Evolutionary conservation across 768 basidiomycete species (phyloP), one percentile per base, ranked within the genome.

Genomic region (Tylopilus subfusipes): DNA sequence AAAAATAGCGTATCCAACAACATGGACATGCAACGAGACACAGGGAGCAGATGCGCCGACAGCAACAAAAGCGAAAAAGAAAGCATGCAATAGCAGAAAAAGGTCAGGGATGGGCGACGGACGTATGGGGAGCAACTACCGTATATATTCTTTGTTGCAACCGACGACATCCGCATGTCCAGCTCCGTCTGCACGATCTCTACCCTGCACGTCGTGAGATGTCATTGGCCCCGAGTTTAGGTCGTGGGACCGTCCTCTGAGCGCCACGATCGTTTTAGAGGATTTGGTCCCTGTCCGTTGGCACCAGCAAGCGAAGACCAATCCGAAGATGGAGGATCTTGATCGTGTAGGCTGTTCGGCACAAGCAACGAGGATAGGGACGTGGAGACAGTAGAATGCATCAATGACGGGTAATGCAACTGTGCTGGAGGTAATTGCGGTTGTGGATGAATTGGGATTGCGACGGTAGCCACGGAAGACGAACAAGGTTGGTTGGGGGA

Each of bases 301-400:
- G 65, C 60, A 40, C 67, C 67, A 38, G 62, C 54, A 2, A 71
- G 65, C 3, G 67, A 69, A 11, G 68, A 66, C 68, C 68, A 66
- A 13, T 57, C 62, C 3, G 66, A 64, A 5, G 53, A 24, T 5
- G 63, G 64, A 21, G 58, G 62, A 11, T 62, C 58, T 6, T 52
- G 60, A 1, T 53, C 56, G 3, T 68, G 66, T 22, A 68, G 45
- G 39, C 55, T 36, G 18, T 58, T 58, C 27, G 40, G 45, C 9
- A 36, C 42, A 34, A 39, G 58, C 5, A 40, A 3, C 4, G 59
- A 45, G 0, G 58, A 36, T 5, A 48, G 19, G 10, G 63, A 31
- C 1, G 48, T 34, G 18, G 63, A 7, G 19, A 48, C 33, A 1
- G 33, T 34, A 10, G 63, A 24, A 16, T 48, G 57, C 24, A 56